Evolutionary conservation across 345 rosid genomes (phyloP).

Genomic region (Camelina sativa): DNA sequence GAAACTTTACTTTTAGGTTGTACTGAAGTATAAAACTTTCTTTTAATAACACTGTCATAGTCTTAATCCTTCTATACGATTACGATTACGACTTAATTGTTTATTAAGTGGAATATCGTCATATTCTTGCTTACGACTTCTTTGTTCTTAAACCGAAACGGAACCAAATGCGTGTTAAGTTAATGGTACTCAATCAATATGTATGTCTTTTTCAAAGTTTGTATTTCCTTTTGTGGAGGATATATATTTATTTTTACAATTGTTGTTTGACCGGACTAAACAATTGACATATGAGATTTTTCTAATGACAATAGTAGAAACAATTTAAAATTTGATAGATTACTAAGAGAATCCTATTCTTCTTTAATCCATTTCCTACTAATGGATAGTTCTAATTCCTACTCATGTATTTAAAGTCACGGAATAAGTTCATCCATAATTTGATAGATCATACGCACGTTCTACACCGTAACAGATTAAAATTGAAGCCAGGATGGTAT

Average conservation of each 20-base stretch:
- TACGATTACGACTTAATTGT: slow-evolving; percentile 31
- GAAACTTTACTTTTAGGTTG: neutral
- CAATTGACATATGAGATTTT: neutral
- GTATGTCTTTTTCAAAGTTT: neutral
- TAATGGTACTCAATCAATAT: neutral
- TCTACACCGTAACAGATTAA: neutral
- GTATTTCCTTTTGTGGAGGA: neutral
- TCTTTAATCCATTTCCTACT: slow-evolving; percentile 1
- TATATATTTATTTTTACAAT: neutral
- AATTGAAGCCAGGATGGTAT: slow-evolving; percentile 19
- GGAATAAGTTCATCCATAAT: too few species aligned
- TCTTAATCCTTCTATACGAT: slow-evolving; percentile 4
- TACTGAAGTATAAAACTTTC: slow-evolving; percentile 25
- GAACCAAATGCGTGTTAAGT: slow-evolving; percentile 30
- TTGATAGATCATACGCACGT: too few species aligned
- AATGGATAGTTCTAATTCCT: neutral
- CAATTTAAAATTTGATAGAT: too few species aligned
- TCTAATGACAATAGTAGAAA: neutral
- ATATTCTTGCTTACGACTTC: slow-evolving; percentile 30
- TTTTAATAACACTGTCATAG: slow-evolving; percentile 18
- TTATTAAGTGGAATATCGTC: slow-evolving; percentile 31
- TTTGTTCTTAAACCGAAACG: slow-evolving; percentile 27
- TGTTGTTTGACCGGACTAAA: neutral
- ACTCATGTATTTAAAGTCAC: too few species aligned
- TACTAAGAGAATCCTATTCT: neutral